Conservation (phyloP, 2,329 filamentous ascomycete species). For the Claviceps cyperi region DNA sequence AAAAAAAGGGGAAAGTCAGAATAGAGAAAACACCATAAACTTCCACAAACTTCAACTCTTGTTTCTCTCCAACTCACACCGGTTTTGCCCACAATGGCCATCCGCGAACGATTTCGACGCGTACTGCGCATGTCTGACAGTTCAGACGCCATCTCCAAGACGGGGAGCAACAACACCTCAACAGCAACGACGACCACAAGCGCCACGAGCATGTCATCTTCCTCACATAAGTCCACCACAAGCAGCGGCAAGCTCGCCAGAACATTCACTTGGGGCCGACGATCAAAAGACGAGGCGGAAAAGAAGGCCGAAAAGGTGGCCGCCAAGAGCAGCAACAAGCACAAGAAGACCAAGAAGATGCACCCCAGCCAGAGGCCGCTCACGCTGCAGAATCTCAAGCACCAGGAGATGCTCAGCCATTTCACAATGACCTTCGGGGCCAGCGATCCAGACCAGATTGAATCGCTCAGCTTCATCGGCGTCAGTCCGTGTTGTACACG, state of each 20-base stretch:
- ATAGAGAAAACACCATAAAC: neutral
- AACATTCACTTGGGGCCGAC: slow-evolving; percentile 17
- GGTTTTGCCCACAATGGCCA: slow-evolving; percentile 20
- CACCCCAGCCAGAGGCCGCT: slow-evolving; percentile 32
- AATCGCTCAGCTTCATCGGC: slow-evolving; percentile 19
- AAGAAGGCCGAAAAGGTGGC: slow-evolving; percentile 4
- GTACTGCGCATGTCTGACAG: slow-evolving; percentile 22
- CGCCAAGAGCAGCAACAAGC: slow-evolving; percentile 6
- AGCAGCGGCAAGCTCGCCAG: slow-evolving; percentile 16
- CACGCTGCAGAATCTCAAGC: slow-evolving; percentile 29
- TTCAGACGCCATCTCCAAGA: slow-evolving; percentile 18
- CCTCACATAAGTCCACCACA: slow-evolving; percentile 15
- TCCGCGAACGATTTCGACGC: slow-evolving; percentile 28
- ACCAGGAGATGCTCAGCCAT: slow-evolving; percentile 31
- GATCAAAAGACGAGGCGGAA: slow-evolving; percentile 8
- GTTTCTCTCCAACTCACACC: neutral
- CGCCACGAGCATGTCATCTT: slow-evolving; percentile 15
- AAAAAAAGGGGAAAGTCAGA: neutral
- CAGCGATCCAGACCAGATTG: slow-evolving; percentile 18
- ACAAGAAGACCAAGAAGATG: slow-evolving; percentile 15
- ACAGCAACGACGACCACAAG: slow-evolving; percentile 13
- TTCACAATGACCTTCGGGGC: slow-evolving; percentile 33
- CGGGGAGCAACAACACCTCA: slow-evolving; percentile 12
- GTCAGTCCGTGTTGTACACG: slow-evolving; percentile 32
- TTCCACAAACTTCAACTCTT: neutral